Conservation (phyloP, 1,284 basidiomycete species). For the Pascua sp. region DNA sequence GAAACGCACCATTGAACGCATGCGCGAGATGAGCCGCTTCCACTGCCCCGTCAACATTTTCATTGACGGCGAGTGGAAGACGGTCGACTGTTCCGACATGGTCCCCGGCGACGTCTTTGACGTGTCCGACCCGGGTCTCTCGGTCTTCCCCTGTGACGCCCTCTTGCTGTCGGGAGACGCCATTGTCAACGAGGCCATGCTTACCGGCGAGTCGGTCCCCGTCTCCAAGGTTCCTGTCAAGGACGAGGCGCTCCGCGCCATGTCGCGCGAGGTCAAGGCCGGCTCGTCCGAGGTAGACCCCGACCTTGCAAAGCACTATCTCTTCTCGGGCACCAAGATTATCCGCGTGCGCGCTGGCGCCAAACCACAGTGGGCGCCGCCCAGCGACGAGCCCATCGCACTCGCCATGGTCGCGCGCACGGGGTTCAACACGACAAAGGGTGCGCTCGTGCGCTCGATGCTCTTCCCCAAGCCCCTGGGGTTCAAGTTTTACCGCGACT, state of each 20-base stretch:
- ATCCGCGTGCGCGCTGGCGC: constrained; percentile 77
- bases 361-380: constrained; percentile 50
- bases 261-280: constrained; percentile 61
- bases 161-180: constrained; percentile 56
- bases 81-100: constrained; percentile 71
- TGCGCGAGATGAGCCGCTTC: constrained; percentile 96
- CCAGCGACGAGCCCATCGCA: constrained; percentile 61
- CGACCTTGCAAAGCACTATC: constrained; percentile 77
- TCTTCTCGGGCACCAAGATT: constrained; percentile 89
- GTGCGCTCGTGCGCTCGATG: constrained; percentile 93
- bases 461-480: constrained; percentile 98
- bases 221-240: constrained; percentile 65
- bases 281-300: constrained; percentile 60
- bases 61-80: constrained; percentile 68
- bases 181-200: constrained; percentile 75
- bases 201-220: constrained; percentile 73
- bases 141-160: constrained; percentile 80
- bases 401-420: constrained; percentile 88
- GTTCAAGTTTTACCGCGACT: constrained; percentile 96
- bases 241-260: constrained; percentile 65
- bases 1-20: constrained; percentile 85
- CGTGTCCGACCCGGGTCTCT: constrained; percentile 70
- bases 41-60: constrained; percentile 74
- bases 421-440: constrained; percentile 97
- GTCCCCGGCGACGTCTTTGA: constrained; percentile 94